phyloP scores from a whole-genome alignment of 2,329 filamentous ascomycete genomes.

The Stagonosporopsis rhizophila region DNA sequence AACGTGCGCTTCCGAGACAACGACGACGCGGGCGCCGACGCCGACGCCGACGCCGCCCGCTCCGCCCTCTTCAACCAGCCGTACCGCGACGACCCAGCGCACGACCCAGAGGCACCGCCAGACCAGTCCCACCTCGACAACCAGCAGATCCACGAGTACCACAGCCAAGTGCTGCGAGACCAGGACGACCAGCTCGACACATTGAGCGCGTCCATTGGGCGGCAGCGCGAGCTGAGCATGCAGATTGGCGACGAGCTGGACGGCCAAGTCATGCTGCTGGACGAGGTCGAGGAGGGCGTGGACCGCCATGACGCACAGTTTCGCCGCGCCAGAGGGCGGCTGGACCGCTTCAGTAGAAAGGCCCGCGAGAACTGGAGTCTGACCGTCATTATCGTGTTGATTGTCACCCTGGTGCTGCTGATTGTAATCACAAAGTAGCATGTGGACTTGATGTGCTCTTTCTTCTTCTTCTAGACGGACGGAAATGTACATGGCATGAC shows the following conservation, averaged over 20 bases:
- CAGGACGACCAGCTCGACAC: constrained; percentile 94
- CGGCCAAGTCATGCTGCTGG: constrained; percentile 84
- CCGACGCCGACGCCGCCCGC: constrained; percentile 57
- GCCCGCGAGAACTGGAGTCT: constrained; percentile 89
- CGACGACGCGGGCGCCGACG: constrained; percentile 22
- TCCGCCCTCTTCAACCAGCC: constrained; percentile 64
- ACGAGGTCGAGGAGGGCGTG: constrained; percentile 83
- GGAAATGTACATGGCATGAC: constrained; percentile 1
- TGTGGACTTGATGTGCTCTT: not conserved
- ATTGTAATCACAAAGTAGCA: constrained; percentile 68
- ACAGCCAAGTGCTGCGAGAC: constrained; percentile 79
- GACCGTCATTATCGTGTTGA: constrained; percentile 78
- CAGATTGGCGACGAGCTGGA: constrained; percentile 97
- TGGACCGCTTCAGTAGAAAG: constrained; percentile 75
- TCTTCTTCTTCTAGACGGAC: not conserved
- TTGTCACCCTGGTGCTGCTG: constrained; percentile 80
- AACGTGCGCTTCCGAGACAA: constrained; percentile 84
- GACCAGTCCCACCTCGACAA: constrained; percentile 72
- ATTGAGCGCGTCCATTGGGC: constrained; percentile 82
- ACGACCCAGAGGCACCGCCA: constrained; percentile 48
- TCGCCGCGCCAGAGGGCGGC: constrained; percentile 73
- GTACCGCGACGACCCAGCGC: constrained; percentile 73
- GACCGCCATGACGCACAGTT: constrained; percentile 81
- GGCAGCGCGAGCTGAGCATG: constrained; percentile 91
- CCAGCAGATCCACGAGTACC: constrained; percentile 85